Conservation (phyloP, 768 basidiomycete species). For the Boletus reticulatus region DNA sequence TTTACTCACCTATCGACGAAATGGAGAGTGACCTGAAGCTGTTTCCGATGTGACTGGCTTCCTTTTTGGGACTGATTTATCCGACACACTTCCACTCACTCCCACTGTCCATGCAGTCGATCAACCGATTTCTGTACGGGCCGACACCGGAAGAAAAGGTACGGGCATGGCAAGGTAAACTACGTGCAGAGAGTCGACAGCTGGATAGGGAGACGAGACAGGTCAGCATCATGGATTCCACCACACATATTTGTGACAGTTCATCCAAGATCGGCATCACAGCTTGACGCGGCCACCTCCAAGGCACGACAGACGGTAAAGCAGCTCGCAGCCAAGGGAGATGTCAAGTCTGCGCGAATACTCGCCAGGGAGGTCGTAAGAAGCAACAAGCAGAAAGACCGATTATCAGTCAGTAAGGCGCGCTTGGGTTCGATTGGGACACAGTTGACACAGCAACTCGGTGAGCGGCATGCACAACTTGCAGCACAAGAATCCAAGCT, state of each 20-base stretch:
- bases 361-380: conserved; percentile 93
- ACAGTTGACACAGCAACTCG: conserved; percentile 89
- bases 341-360: conserved; percentile 89
- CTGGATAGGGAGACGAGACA: conserved; percentile 95
- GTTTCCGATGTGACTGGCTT: neutral
- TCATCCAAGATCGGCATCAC: conserved; percentile 12
- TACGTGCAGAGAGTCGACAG: conserved; percentile 76
- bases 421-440: conserved; percentile 85
- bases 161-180: conserved; percentile 84
- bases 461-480: conserved; percentile 45
- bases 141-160: conserved; percentile 95
- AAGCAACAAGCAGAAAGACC: conserved; percentile 91
- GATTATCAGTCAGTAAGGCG: conserved; percentile 90
- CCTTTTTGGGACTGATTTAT: conserved; percentile 14
- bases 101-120: conserved; percentile 61
- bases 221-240: conserved; percentile 48
- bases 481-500: neutral
- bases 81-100: neutral
- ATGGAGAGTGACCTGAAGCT: too few relatives aligned
- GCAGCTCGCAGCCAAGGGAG: conserved; percentile 86
- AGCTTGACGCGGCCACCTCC: conserved; percentile 81
- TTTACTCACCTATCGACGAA: too few relatives aligned
- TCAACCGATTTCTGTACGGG: conserved; percentile 94
- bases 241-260: conserved; percentile 6
- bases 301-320: conserved; percentile 83